Evolutionary conservation across 805 yeast genomes (phyloP).

Genomic region (Ogataea pilisensis): DNA sequence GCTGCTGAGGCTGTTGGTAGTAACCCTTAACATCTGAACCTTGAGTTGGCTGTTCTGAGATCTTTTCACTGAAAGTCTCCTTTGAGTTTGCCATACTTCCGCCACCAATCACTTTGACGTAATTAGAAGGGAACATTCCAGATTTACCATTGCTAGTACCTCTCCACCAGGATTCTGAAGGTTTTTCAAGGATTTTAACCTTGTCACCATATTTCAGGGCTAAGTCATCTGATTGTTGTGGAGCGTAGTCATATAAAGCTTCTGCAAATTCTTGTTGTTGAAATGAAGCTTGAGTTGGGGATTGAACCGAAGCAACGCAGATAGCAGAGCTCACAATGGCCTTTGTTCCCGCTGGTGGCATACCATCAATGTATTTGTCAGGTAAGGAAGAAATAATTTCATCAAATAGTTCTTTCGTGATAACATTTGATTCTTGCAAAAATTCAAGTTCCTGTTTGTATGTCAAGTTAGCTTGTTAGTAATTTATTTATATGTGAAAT

Average conservation of each 20-base stretch:
- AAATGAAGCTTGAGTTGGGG: conserved; percentile 4
- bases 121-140: conserved; percentile 90
- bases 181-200: conserved; percentile 64
- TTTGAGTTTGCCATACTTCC: conserved; percentile 16
- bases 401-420: conserved; percentile 51
- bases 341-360: conserved; percentile 25
- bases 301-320: conserved; percentile 1
- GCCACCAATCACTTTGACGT: conserved; percentile 47
- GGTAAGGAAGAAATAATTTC: conserved; percentile 54
- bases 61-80: conserved; percentile 3
- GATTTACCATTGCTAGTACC: conserved; percentile 57
- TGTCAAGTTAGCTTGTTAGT: background rate
- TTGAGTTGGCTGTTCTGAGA: conserved; percentile 10
- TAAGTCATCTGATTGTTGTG: conserved; percentile 77
- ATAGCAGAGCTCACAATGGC: conserved; percentile 11
- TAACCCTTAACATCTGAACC: conserved; percentile 4
- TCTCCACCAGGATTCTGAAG: conserved; percentile 88
- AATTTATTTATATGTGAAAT: too few relatives aligned
- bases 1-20: conserved; percentile 21
- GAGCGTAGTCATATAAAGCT: conserved; percentile 69
- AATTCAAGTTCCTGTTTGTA: conserved; percentile 63
- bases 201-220: conserved; percentile 61
- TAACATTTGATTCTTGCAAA: conserved; percentile 67
- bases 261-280: conserved; percentile 42
- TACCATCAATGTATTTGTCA: conserved; percentile 46